phyloP scores from a whole-genome alignment of 768 basidiomycete species.

The Tricholoma bakamatsutake region DNA sequence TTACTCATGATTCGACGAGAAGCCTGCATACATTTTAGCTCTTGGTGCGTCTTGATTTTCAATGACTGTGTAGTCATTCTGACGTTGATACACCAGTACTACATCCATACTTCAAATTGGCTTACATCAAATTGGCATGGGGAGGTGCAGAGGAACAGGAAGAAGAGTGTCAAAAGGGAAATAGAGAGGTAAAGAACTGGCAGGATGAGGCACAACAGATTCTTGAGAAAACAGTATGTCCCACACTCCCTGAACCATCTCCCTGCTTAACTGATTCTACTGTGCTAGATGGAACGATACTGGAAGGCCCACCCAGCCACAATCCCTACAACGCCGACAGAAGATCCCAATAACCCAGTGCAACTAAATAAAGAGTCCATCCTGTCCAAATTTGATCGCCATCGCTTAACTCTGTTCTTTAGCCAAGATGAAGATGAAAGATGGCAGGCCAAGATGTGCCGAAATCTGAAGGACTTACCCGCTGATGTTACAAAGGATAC shows the following conservation, averaged over 20 bases:
- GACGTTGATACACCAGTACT: not conserved
- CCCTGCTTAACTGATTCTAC: not conserved
- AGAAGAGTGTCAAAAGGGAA: not conserved
- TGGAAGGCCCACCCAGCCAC: not conserved
- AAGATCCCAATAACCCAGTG: not conserved
- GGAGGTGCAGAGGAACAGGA: not conserved
- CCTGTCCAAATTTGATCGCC: not conserved
- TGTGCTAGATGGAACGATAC: not conserved
- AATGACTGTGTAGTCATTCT: not conserved
- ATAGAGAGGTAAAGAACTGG: not conserved
- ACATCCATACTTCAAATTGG: not conserved
- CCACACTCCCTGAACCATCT: not conserved
- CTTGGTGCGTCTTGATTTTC: not conserved
- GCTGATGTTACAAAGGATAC: not conserved
- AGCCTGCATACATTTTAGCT: not conserved
- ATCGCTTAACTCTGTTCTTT: not conserved
- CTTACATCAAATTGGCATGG: too few species aligned
- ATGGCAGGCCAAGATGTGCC: not conserved
- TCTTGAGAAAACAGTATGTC: not conserved
- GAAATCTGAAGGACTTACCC: not conserved
- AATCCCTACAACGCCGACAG: not conserved
- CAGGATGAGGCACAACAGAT: not conserved
- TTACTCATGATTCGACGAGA: too few species aligned
- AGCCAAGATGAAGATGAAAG: not conserved
- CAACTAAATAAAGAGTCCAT: not conserved